Conservation (phyloP, 345 rosid species). For the Bretschneidera sinensis region DNA sequence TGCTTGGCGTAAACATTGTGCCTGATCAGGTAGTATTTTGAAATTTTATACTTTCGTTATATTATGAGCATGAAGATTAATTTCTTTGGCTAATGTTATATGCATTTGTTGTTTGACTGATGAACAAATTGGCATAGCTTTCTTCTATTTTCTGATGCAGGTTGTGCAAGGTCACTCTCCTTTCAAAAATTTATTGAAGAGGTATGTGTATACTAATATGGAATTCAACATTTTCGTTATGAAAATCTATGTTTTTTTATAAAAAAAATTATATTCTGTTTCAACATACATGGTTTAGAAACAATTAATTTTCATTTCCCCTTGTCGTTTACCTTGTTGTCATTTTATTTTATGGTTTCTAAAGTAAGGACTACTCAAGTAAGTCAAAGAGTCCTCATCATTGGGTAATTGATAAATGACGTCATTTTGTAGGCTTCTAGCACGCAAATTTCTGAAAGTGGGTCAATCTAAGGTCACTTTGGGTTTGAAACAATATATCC, state of each 20-base stretch:
- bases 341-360: background rate
- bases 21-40: constrained; percentile 34
- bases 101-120: constrained; percentile 13
- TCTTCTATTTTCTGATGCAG: constrained; percentile 24
- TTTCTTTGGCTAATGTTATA: background rate
- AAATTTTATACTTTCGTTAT: background rate
- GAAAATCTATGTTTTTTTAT: constrained; percentile 1
- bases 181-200: too few species aligned
- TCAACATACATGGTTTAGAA: background rate
- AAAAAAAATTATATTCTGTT: background rate
- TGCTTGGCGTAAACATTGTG: constrained; percentile 36
- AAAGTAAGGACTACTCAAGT: background rate
- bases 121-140: constrained; percentile 22
- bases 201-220: too few species aligned
- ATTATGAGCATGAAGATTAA: constrained; percentile 1
- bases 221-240: background rate
- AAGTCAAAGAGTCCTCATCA: background rate
- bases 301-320: background rate
- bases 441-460: background rate
- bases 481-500: background rate
- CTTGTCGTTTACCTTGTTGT: too few species aligned
- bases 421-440: background rate
- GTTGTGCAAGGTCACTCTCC: constrained; percentile 48
- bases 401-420: background rate
- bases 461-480: background rate